Conservation (phyloP, 345 rosid species). For the Ricinus communis region DNA sequence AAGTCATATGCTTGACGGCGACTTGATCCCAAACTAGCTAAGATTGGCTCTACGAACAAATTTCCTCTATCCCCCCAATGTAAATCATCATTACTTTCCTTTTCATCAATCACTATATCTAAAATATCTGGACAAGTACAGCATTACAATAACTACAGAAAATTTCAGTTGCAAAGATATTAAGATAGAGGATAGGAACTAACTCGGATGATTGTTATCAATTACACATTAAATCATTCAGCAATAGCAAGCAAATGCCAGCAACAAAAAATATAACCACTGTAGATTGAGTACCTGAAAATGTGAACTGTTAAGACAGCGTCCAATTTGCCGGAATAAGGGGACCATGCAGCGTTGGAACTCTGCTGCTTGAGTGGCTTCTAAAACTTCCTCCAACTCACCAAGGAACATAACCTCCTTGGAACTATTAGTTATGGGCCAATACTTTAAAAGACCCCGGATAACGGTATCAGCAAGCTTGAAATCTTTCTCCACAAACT, state of each 20-base stretch:
- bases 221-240: neutral
- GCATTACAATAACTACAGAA: no score
- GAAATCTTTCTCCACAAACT: constrained; percentile 79
- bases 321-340: constrained; percentile 53
- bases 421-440: constrained; percentile 77
- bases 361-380: constrained; percentile 77
- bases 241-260: neutral
- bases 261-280: neutral
- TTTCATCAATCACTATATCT: constrained; percentile 10
- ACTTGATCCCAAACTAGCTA: neutral
- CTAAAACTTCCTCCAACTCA: constrained; percentile 79
- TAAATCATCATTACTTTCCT: neutral
- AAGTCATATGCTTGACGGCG: constrained; percentile 16
- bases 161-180: neutral
- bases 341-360: constrained; percentile 82
- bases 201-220: neutral
- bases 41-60: neutral
- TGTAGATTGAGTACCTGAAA: constrained; percentile 55
- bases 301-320: constrained; percentile 74
- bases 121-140: neutral
- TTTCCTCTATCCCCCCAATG: neutral
- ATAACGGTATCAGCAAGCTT: constrained; percentile 78
- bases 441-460: constrained; percentile 65
- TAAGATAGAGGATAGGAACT: neutral
- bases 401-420: constrained; percentile 86